A percentile compares a stretch with the other conserved stretches of the same genome.
Evolutionary conservation across 1,284 basidiomycete species (phyloP).

Genomic region (Tausonia pullulans): DNA sequence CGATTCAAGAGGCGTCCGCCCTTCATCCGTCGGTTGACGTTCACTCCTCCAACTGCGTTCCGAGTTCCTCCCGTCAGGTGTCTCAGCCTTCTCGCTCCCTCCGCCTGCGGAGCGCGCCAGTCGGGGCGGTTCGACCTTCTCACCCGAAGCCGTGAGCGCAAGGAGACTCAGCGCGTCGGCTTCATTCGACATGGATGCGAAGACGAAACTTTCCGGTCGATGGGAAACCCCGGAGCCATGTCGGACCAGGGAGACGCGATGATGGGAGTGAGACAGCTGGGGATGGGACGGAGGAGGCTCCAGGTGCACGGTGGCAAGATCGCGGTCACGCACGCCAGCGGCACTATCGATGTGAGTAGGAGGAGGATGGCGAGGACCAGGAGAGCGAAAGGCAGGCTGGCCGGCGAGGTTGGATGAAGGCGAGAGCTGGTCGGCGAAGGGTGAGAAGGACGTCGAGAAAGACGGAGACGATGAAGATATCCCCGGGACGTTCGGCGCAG

Average conservation of each 20-base stretch:
- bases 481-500: too few relatives aligned
- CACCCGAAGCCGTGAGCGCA: slow-evolving; percentile 29
- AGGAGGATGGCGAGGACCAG: neutral
- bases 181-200: slow-evolving; percentile 36
- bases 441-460: too few relatives aligned
- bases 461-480: too few relatives aligned
- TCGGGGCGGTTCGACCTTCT: neutral
- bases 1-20: too few relatives aligned
- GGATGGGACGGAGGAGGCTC: neutral
- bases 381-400: neutral
- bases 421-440: neutral
- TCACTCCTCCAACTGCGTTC: slow-evolving; percentile 4
- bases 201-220: slow-evolving; percentile 24
- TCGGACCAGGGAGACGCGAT: too few relatives aligned
- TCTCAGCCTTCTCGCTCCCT: slow-evolving; percentile 6
- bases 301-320: neutral
- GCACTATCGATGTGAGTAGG: neutral
- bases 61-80: slow-evolving; percentile 1
- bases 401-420: neutral
- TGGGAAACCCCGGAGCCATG: neutral
- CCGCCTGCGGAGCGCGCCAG: slow-evolving; percentile 1
- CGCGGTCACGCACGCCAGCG: neutral
- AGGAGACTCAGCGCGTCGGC: slow-evolving; percentile 34
- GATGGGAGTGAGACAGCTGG: neutral
- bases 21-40: too few relatives aligned